Base-by-base conservation (phyloP, 179 eudicot species). In the Gypsophila paniculata region DNA sequence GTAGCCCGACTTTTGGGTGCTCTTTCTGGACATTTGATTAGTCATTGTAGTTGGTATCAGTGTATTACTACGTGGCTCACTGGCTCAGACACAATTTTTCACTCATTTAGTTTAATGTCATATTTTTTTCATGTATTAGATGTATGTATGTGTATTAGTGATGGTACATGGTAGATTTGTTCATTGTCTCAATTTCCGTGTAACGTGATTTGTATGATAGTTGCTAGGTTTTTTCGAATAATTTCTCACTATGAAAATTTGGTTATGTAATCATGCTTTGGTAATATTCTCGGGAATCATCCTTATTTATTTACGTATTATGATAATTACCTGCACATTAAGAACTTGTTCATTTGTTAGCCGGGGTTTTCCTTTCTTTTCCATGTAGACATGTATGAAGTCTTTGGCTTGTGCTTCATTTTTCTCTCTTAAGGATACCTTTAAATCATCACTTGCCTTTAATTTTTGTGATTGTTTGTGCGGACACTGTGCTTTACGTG, bases 401-500 rank as follows among this genome's bases (percentile, higher is more conserved):
- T 67, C 14, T 49, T 48, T 26, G 36, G 42, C 38, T 29, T 68
- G 44, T 26, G 71, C 19, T 51, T 68, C 44, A 51, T 23, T 23
- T 68, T 17, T 26, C 0, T 29, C 36, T 65, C 21, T 19, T 19
- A 39, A n/a, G 23, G 46, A 54, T 36, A 73, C 23, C 59, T 11
- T 68, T 13, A 60, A 39, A 29, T 60, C 38, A 51, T 59, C 38
- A 49, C 29, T 15, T 76, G 8, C n/a, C 36, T 29, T 60, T 52
- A 23, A 29, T 26, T 18, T 54, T 74, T 21, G 11, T 67, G n/a
- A 26, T 26, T 25, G 57, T 54, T 60, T 26, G 48, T 15, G 36
- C 25, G 29, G 23, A 3, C 1, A 32, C 18, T 17, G 19, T 69
- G 78, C 64, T 76, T 72, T 46, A 76, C 46, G 57, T 70, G 26